Base-by-base conservation (phyloP, 805 yeast species). In the Deakozyma indianensis region DNA sequence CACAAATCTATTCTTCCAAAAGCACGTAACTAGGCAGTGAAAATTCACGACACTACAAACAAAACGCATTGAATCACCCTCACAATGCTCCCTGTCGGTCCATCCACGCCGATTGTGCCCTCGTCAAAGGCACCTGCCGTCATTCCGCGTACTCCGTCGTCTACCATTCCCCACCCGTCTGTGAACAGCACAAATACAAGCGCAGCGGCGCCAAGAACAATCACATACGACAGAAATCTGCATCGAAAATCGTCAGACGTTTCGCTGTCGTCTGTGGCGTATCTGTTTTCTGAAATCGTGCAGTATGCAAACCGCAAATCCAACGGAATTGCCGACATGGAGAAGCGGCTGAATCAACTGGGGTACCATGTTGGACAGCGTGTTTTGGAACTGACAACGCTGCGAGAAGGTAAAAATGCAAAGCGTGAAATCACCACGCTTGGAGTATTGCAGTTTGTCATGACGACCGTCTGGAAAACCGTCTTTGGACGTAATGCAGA, bases 311-410 rank as follows among this genome's bases (percentile, higher is more conserved):
- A 79, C 47, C 65, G 67, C 42, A 69, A 74, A 44, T 74, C 84
- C 4, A 74, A 71, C 47, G 85, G 86, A 15, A 70, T 85, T 23
- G 78, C 75, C 47, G 88, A 84, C 52, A 57, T 78, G 35, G 85
- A 77, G 52, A 57, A 68, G 7, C 59, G 79, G 45, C 68, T 85
- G 43, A 84, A 81, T 58, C 74, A 78, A 9, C 63, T 83, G 40
- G 95, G 95, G 0, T 83, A 84, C 57, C 77, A 77, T 35, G 74
- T 86, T 35, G 95, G 95, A 1, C 73, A 76, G 46, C 73, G 84
- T 50, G 69, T 74, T 51, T 62, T 84, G 27, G 95, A 86, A 57
- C 66, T 86, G 50, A 67, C 76, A 4, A 77, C 82, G 28, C 56
- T 81, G 41, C 66, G 94, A 47, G 86, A 79, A 45, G 84, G 87